A percentile compares a stretch with the other conserved stretches of the same genome.
Evolutionary conservation across 345 rosid species (phyloP).

Genomic region (Sonneratia alba): DNA sequence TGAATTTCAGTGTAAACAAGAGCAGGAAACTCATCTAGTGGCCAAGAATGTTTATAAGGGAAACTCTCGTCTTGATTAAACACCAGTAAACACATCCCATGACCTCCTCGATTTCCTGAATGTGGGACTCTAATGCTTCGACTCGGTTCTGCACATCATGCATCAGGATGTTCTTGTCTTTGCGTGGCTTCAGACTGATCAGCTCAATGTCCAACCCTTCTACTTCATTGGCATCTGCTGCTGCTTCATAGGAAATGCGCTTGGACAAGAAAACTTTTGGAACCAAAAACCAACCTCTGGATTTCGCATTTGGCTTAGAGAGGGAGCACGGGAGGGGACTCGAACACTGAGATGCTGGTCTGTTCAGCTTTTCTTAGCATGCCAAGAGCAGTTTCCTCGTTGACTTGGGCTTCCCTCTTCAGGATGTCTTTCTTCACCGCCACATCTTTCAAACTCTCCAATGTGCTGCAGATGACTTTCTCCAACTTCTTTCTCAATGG

Average conservation of each 20-base stretch:
- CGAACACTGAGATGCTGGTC: constrained; percentile 1
- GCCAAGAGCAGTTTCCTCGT: background rate
- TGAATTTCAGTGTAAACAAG: background rate
- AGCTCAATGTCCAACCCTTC: constrained; percentile 5
- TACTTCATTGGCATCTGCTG: background rate
- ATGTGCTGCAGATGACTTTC: constrained; percentile 5
- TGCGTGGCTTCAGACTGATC: constrained; percentile 5
- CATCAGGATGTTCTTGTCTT: background rate
- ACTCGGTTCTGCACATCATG: constrained; percentile 4
- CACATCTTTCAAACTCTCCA: constrained; percentile 1
- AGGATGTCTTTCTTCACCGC: background rate
- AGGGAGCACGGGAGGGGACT: constrained; percentile 7
- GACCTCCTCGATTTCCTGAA: constrained; percentile 6
- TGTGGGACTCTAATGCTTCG: constrained; percentile 1
- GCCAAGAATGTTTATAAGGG: constrained; percentile 11
- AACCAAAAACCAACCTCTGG: constrained; percentile 5
- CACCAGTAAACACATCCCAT: constrained; percentile 4
- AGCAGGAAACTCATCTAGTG: background rate
- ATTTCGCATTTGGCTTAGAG: constrained; percentile 6
- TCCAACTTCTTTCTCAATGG: constrained; percentile 9
- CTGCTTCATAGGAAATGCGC: background rate
- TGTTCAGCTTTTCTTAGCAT: constrained; percentile 11
- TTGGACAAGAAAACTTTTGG: constrained; percentile 11
- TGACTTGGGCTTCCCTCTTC: background rate
- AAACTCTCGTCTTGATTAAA: constrained; percentile 12